Base-by-base conservation (phyloP, 1,284 basidiomycete genomes). In the Ustilago tritici region DNA sequence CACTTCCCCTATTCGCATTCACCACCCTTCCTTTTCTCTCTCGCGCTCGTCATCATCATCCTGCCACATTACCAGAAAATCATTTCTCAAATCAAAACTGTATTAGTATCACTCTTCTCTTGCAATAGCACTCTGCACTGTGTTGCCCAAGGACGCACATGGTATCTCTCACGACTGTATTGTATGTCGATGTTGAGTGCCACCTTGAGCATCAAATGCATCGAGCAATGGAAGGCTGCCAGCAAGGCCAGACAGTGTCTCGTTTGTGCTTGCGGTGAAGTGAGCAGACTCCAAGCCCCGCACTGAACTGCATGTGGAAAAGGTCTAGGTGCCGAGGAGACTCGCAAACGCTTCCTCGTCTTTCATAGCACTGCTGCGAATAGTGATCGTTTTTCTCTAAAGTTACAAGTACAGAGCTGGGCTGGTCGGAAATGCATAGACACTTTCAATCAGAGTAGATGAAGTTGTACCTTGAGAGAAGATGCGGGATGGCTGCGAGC, bases 401-500 rank as follows among this genome's bases (percentile, higher is more conserved):
- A 59, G 61, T 62, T 71, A 71, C 69, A 71, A 34, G 32, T 34
- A 41, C 59, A 47, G 6, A 50, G 56, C 57, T 28, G 19, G 43
- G 19, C n/a, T 17, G 28, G 4, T 14, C 19, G 31, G 14, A 4
- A 32, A 19, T 10, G 41, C 32, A 31, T 34, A 32, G 41, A 32
- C 11, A 11, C n/a, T n/a, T 50, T 70, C 43, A 79, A 36, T 81
- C 78, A 4, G 75, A 73, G 69, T 86, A 87, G 75, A 87, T 85
- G 64, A 87, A 86, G 71, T 86, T 84, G 76, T 87, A 95, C 91
- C 93, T 91, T 80, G 95, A 96, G 46, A 99, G 89, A 78, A 97
- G 87, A 86, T 98, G 95, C 10, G 96, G 96, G 74, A 98, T 93
- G 2, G 95, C 95, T 35, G 94, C 93, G 14, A 98, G 90, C 82